These are phyloP conservation scores for Neofusicoccum sp. DNA, from an alignment of 2,329 filamentous ascomycete genomes.

Conservation along the genomic window DNA sequence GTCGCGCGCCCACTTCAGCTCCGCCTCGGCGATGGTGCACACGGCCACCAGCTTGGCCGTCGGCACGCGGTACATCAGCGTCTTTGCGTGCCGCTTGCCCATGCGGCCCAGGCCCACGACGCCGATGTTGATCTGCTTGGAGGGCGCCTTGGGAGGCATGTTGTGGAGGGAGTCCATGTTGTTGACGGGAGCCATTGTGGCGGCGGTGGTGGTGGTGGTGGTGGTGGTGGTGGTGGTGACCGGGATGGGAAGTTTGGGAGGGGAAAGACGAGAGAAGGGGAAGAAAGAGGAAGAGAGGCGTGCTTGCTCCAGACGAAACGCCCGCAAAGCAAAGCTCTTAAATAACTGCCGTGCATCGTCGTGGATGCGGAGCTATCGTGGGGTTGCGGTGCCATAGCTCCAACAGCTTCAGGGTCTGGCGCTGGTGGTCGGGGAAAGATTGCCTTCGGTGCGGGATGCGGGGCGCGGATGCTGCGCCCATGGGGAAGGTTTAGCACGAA, in stretches of 20 bases:
- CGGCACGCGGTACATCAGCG: conserved; percentile 47
- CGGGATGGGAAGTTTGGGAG: neutral
- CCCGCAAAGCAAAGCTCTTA: too few relatives aligned
- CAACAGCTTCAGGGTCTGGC: too few relatives aligned
- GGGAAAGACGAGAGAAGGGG: neutral
- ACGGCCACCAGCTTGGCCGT: conserved; percentile 54
- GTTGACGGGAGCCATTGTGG: conserved; percentile 12
- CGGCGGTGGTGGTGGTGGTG: neutral
- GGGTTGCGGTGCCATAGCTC: too few relatives aligned
- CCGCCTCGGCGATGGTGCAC: conserved; percentile 49
- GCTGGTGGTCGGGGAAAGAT: too few relatives aligned
- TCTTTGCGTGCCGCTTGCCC: conserved; percentile 53
- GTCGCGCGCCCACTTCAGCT: conserved; percentile 49
- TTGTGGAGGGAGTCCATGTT: conserved; percentile 21
- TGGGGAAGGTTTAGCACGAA: too few relatives aligned
- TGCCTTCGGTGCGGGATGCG: too few relatives aligned
- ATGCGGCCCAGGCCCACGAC: conserved; percentile 55
- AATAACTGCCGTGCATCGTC: too few relatives aligned
- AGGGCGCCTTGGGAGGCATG: conserved; percentile 15
- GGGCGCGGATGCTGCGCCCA: too few relatives aligned
- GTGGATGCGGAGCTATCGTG: too few relatives aligned
- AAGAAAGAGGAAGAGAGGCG: neutral
- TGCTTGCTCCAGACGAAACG: neutral
- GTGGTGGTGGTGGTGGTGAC: neutral
- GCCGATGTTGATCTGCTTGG: conserved; percentile 41